Conservation (phyloP, 768 basidiomycete genomes). For the Russula sp. region DNA sequence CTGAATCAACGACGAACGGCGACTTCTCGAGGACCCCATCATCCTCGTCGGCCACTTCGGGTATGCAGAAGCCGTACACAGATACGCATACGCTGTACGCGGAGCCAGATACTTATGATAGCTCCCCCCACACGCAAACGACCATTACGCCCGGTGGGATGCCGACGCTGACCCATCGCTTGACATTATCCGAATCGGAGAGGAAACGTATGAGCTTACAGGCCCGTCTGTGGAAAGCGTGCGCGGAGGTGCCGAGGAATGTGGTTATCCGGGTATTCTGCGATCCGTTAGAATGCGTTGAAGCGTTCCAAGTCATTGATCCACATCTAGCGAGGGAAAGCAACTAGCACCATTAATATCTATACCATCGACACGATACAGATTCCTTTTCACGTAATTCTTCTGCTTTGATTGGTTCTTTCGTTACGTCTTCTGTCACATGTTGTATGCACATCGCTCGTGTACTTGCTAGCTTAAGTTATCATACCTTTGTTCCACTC, state of each 20-base stretch:
- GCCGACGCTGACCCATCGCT: not conserved
- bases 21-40: not conserved
- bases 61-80: not conserved
- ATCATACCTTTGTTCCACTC: not conserved
- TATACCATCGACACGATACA: not conserved
- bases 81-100: conserved; percentile 12
- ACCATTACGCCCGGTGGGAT: not conserved
- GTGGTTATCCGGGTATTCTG: conserved; percentile 65
- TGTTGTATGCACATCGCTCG: conserved; percentile 9
- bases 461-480: not conserved
- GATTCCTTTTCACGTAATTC: not conserved
- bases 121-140: not conserved
- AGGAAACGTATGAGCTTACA: conserved; percentile 59
- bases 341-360: not conserved
- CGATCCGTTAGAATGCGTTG: conserved; percentile 65
- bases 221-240: conserved; percentile 58
- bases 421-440: not conserved
- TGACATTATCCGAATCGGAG: conserved; percentile 48
- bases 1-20: not conserved
- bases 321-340: conserved; percentile 6
- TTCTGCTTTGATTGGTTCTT: not conserved
- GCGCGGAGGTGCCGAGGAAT: conserved; percentile 54
- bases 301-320: conserved; percentile 46
- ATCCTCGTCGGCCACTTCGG: not conserved
- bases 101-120: conserved; percentile 19